Evolutionary conservation across 495 filamentous ascomycete genomes (phyloP).

Genomic region (Ramalina intermedia): DNA sequence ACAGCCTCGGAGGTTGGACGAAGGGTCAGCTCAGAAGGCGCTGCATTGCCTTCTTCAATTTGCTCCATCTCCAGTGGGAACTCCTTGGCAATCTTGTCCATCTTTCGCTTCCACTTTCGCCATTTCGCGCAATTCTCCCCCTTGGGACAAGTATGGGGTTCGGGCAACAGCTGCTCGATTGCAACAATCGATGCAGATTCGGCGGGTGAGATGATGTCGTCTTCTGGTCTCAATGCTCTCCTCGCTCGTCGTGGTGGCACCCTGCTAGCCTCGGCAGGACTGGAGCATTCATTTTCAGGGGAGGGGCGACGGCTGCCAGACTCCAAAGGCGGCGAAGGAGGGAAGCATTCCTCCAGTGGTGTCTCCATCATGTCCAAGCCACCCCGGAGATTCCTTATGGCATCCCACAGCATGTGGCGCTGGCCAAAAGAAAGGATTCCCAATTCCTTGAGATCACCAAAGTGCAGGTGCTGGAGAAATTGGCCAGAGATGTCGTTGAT

Average conservation of each 20-base stretch:
- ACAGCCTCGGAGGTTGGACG: conserved; percentile 24
- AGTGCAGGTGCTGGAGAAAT: conserved; percentile 71
- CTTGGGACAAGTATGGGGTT: conserved; percentile 74
- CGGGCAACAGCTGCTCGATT: conserved; percentile 78
- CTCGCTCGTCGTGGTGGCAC: conserved; percentile 20
- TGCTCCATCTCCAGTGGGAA: conserved; percentile 44
- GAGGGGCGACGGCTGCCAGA: conserved; percentile 1
- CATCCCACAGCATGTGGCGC: conserved; percentile 70
- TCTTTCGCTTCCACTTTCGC: conserved; percentile 54
- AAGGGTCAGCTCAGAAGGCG: conserved; percentile 9
- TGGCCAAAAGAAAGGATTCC: conserved; percentile 89
- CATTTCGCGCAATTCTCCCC: conserved; percentile 79
- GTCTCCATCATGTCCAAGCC: conserved; percentile 41
- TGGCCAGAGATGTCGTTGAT: conserved; percentile 81
- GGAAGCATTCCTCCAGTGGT: conserved; percentile 20
- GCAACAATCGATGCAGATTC: conserved; percentile 85
- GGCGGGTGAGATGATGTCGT: conserved; percentile 53
- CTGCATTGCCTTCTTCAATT: conserved; percentile 11
- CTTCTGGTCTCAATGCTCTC: conserved; percentile 29
- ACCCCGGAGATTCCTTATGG: conserved; percentile 57
- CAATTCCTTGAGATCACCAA: conserved; percentile 87
- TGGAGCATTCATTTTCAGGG: conserved; percentile 12
- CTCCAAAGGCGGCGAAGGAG: conserved; percentile 1
- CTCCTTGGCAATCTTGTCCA: conserved; percentile 51
- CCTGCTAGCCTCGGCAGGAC: conserved; percentile 18